These are phyloP conservation scores for Wolfiporia cocos DNA, from an alignment of 1,284 basidiomycete species.

Conservation along the genomic window DNA sequence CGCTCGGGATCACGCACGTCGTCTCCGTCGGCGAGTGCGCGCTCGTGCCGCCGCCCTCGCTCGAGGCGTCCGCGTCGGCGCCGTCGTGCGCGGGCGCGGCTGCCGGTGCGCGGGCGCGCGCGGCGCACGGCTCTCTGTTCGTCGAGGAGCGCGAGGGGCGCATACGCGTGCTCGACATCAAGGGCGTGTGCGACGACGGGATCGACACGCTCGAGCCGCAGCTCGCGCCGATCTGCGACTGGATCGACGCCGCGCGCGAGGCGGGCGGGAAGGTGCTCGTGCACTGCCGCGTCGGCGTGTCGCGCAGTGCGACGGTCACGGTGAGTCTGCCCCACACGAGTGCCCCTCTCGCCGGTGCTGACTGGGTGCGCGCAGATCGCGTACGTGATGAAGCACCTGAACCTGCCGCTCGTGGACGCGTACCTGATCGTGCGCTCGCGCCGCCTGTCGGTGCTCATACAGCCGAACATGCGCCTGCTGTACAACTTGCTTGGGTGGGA, in stretches of 20 bases:
- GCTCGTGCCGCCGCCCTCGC: slow-evolving; percentile 59
- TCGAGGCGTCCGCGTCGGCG: slow-evolving; percentile 13
- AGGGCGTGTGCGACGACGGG: slow-evolving; percentile 90
- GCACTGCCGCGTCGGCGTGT: slow-evolving; percentile 95
- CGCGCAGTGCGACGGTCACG: slow-evolving; percentile 88
- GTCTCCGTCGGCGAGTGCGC: slow-evolving; percentile 96
- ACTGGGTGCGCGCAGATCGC: slow-evolving; percentile 57
- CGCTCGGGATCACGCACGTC: slow-evolving; percentile 95
- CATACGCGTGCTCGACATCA: slow-evolving; percentile 86
- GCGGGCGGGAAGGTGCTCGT: slow-evolving; percentile 89
- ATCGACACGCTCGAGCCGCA: slow-evolving; percentile 91
- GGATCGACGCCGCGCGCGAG: slow-evolving; percentile 84
- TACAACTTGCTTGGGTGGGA: slow-evolving; percentile 96
- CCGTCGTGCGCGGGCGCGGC: slow-evolving; percentile 14
- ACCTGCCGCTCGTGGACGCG: slow-evolving; percentile 83
- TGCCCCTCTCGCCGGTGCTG: too few species aligned
- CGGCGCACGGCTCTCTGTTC: slow-evolving; percentile 73
- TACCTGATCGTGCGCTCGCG: slow-evolving; percentile 88
- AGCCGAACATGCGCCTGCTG: slow-evolving; percentile 89
- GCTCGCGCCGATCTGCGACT: slow-evolving; percentile 83
- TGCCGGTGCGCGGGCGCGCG: slow-evolving; percentile 29
- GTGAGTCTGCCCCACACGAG: too few species aligned
- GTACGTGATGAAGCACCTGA: slow-evolving; percentile 94
- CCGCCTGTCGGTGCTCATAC: slow-evolving; percentile 81
- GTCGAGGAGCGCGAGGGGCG: slow-evolving; percentile 82